Percentiles rank a stretch among this genome's conserved stretches.
phyloP scores from a whole-genome alignment of 2,329 filamentous ascomycete species.

The Arthroderma uncinatum region DNA sequence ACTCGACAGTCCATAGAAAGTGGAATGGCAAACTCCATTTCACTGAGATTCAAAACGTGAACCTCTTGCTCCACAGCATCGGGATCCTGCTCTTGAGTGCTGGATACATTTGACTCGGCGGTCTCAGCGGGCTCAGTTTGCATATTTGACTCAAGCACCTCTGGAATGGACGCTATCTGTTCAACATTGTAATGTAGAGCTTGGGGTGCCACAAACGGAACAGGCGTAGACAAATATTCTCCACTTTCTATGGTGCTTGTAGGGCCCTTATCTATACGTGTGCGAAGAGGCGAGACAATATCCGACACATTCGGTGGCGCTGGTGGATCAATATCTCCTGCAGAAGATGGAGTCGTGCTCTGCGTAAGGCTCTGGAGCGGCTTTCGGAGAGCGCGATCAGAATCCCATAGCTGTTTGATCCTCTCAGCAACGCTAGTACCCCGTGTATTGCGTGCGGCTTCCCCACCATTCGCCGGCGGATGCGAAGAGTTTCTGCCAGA shows the following conservation, averaged over 20 bases:
- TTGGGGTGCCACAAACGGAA: constrained; percentile 21
- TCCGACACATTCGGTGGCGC: constrained; percentile 22
- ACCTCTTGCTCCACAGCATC: constrained; percentile 13
- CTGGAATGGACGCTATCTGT: constrained; percentile 7
- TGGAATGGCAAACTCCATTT: constrained; percentile 31
- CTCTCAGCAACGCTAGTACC: constrained; percentile 25
- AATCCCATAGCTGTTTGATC: constrained; percentile 23
- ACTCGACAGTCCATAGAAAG: constrained; percentile 36
- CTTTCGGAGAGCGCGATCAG: constrained; percentile 19
- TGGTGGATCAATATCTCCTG: constrained; percentile 30
- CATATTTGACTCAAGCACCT: background rate
- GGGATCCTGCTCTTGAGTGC: constrained; percentile 1
- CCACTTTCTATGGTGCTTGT: constrained; percentile 16
- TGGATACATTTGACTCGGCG: constrained; percentile 6
- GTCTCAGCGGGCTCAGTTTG: background rate
- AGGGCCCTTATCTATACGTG: constrained; percentile 25
- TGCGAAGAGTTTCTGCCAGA: constrained; percentile 3
- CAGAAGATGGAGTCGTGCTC: constrained; percentile 34
- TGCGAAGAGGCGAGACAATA: constrained; percentile 26
- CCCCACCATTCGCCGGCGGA: background rate
- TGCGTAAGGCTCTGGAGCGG: constrained; percentile 17
- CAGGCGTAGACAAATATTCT: constrained; percentile 18
- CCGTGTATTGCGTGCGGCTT: constrained; percentile 21
- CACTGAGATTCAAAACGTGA: constrained; percentile 28
- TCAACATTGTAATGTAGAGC: constrained; percentile 19